Evolutionary conservation across 78 protist genomes (phyloP).

Genomic region (Abeoforma whisleri): DNA sequence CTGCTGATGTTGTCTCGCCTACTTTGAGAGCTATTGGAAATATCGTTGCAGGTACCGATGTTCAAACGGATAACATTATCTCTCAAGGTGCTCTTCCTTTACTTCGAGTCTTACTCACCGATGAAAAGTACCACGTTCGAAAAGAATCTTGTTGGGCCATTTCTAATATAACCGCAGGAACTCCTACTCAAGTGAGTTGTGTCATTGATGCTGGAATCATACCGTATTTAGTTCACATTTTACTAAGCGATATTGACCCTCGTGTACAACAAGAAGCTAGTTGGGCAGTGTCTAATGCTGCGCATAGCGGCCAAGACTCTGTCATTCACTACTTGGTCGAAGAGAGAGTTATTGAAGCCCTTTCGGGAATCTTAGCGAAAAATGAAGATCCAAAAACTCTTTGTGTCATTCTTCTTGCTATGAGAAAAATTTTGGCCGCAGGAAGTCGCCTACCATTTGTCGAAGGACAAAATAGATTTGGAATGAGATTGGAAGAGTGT

Average conservation of each 20-base stretch:
- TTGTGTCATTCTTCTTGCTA: not conserved
- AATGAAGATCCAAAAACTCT: not conserved
- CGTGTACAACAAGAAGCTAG: slow-evolving; percentile 86
- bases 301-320: slow-evolving; percentile 70
- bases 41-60: slow-evolving; percentile 92
- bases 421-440: too few species aligned
- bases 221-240: not conserved
- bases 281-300: slow-evolving; percentile 92
- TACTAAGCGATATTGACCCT: slow-evolving; percentile 49
- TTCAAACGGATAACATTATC: slow-evolving; percentile 87
- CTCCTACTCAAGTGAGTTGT: slow-evolving; percentile 63
- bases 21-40: slow-evolving; percentile 92
- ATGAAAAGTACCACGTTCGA: slow-evolving; percentile 55
- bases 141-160: slow-evolving; percentile 97
- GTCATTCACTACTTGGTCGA: slow-evolving; percentile 57
- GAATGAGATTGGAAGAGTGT: too few species aligned
- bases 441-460: too few species aligned
- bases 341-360: not conserved
- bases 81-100: slow-evolving; percentile 50
- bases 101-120: slow-evolving; percentile 10
- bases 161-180: slow-evolving; percentile 94
- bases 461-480: too few species aligned
- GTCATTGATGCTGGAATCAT: slow-evolving; percentile 66
- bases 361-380: not conserved
- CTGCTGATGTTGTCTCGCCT: slow-evolving; percentile 69